Conservation (phyloP, 495 filamentous ascomycete species). For the Penicillium angulare region DNA sequence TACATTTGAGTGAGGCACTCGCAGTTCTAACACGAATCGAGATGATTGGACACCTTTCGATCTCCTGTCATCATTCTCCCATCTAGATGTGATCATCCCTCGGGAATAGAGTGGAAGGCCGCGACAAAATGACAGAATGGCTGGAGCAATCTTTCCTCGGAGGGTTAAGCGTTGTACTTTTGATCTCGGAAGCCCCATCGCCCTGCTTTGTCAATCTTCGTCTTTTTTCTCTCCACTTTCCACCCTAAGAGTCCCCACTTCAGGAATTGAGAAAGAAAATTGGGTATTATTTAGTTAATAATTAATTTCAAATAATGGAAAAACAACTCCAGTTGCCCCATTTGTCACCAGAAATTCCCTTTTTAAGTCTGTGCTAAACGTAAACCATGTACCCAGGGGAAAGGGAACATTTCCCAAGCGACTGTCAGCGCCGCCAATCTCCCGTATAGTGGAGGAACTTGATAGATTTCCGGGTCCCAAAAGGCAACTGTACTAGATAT, state of each 20-base stretch:
- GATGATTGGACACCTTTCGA: not conserved
- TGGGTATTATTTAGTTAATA: not conserved
- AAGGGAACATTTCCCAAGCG: constrained; percentile 19
- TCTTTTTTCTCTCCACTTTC: not conserved
- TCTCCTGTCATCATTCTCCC: constrained; percentile 1
- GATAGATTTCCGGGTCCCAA: not conserved
- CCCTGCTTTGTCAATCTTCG: not conserved
- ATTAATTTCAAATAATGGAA: not conserved
- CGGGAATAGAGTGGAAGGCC: constrained; percentile 4
- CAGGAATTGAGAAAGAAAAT: not conserved
- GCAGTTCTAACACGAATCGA: constrained; percentile 21
- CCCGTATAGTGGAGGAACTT: constrained; percentile 17
- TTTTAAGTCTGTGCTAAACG: constrained; percentile 7
- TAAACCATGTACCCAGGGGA: constrained; percentile 11
- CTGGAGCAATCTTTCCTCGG: constrained; percentile 9
- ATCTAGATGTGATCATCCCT: constrained; percentile 2
- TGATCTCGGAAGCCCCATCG: not conserved
- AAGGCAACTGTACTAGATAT: not conserved
- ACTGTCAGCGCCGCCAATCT: constrained; percentile 25
- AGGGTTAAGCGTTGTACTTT: constrained; percentile 26
- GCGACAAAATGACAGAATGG: constrained; percentile 8
- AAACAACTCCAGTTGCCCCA: too few species aligned
- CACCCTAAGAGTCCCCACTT: not conserved
- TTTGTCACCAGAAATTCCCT: not conserved
- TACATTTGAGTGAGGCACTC: not conserved